phyloP scores from a whole-genome alignment of 176 grass and related monocot genomes.

The Ensete ventricosum region DNA sequence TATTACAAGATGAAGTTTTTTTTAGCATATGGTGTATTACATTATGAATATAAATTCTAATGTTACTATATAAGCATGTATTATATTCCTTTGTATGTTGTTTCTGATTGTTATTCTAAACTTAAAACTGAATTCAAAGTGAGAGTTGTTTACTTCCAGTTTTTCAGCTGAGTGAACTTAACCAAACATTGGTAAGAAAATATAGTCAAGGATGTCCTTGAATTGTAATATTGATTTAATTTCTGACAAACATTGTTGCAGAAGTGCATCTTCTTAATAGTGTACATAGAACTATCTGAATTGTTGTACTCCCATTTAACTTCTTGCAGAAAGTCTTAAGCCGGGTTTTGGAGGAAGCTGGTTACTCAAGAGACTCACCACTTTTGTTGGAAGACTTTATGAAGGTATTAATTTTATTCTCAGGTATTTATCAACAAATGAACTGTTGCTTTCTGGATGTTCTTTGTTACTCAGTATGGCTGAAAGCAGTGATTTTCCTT shows the following conservation, averaged over 20 bases:
- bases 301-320: not conserved
- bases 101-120: not conserved
- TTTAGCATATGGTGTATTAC: too few relatives aligned
- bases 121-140: not conserved
- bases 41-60: not conserved
- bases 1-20: too few relatives aligned
- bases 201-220: not conserved
- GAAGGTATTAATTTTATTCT: conserved; percentile 30
- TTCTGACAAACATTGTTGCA: not conserved
- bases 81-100: not conserved
- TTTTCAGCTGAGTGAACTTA: not conserved
- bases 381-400: conserved; percentile 63
- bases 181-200: not conserved
- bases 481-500: too few relatives aligned
- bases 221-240: not conserved
- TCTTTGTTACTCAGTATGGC: too few relatives aligned
- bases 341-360: conserved; percentile 66
- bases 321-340: conserved; percentile 46
- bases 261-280: not conserved
- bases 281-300: not conserved
- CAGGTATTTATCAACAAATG: not conserved
- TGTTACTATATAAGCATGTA: not conserved
- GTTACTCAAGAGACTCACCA: conserved; percentile 45
- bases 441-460: not conserved
- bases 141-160: not conserved